These are phyloP conservation scores for Coix lacrymajobi DNA, from an alignment of 176 grass and related monocot genomes.

Conservation along the genomic window DNA sequence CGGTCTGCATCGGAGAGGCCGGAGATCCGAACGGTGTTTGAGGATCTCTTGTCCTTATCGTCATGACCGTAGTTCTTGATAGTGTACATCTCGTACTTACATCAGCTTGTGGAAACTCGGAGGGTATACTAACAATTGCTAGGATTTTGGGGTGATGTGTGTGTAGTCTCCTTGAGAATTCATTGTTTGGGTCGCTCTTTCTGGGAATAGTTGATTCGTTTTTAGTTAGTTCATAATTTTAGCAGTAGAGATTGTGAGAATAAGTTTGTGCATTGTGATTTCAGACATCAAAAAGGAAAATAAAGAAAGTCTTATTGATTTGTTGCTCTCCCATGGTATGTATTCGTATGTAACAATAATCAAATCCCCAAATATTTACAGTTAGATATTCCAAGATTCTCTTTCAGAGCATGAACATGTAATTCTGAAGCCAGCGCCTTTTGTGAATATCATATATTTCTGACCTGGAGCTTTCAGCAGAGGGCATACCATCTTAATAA, in stretches of 20 bases:
- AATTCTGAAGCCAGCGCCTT: not conserved
- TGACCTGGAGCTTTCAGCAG: not conserved
- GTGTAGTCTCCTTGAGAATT: constrained; percentile 33
- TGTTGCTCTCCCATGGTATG: not conserved
- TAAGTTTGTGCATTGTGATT: constrained; percentile 38
- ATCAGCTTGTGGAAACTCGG: constrained; percentile 10
- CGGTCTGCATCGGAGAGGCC: constrained; percentile 70
- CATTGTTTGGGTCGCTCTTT: constrained; percentile 31
- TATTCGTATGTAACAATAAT: not conserved
- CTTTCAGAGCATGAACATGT: not conserved
- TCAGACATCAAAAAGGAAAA: constrained; percentile 40
- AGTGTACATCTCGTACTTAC: constrained; percentile 66
- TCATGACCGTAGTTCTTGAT: constrained; percentile 3
- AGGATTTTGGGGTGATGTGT: constrained; percentile 36
- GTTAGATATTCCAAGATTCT: not conserved
- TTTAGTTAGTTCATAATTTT: constrained; percentile 22
- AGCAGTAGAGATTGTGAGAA: constrained; percentile 32
- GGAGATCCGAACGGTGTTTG: constrained; percentile 70
- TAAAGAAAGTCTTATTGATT: constrained; percentile 32
- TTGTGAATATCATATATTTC: not conserved
- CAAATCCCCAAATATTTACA: not conserved
- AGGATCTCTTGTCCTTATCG: constrained; percentile 65
- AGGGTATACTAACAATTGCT: constrained; percentile 51
- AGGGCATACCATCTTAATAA: not conserved
- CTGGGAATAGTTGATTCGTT: constrained; percentile 45